phyloP scores from a whole-genome alignment of 108 stramenopile species.

The Mediolabrus comicus region DNA sequence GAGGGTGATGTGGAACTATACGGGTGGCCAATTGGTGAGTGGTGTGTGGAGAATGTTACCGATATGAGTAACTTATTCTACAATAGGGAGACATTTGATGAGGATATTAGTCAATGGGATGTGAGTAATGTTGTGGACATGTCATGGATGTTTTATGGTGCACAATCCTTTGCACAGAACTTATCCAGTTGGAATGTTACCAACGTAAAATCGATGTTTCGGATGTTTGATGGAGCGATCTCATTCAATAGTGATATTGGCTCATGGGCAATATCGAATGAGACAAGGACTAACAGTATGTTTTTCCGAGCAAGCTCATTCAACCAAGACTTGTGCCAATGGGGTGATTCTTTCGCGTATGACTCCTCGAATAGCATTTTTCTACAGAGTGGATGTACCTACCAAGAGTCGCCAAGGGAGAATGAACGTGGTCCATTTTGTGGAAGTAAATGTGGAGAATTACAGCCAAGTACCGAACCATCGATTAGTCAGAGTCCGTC shows the following conservation, averaged over 20 bases:
- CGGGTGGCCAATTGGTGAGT: slow-evolving; percentile 3
- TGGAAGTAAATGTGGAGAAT: no score
- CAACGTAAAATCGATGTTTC: slow-evolving; percentile 1
- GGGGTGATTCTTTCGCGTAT: neutral
- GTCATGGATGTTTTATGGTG: neutral
- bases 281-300: neutral
- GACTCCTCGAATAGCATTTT: neutral
- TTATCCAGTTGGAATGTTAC: neutral
- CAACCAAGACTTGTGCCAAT: neutral
- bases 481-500: no score
- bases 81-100: slow-evolving; percentile 28
- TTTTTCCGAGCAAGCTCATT: neutral
- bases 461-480: no score
- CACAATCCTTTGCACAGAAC: neutral
- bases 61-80: neutral
- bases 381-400: neutral
- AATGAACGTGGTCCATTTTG: neutral
- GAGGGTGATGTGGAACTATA: no score
- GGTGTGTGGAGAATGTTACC: slow-evolving; percentile 2
- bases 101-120: slow-evolving; percentile 27
- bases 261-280: slow-evolving; percentile 2
- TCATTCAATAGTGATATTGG: slow-evolving; percentile 16
- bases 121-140: neutral
- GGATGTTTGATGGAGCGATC: slow-evolving; percentile 17
- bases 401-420: neutral